A percentile compares a stretch with the other conserved stretches of the same genome.
These are phyloP conservation scores for Venturiaceae sp. DNA, from an alignment of 2,329 filamentous ascomycete species.

Conservation along the genomic window DNA sequence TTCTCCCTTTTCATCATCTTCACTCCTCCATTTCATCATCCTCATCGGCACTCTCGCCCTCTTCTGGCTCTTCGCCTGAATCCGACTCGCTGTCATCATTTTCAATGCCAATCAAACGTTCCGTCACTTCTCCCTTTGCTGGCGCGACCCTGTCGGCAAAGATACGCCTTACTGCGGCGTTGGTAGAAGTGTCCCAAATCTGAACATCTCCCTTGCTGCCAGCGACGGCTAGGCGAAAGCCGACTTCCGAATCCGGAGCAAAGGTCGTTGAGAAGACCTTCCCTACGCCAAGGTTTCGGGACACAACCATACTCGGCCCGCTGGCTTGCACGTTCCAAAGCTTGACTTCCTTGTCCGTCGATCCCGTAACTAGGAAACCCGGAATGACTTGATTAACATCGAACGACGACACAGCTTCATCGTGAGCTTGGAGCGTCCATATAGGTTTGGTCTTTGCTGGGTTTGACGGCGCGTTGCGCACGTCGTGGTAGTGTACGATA, in stretches of 20 bases:
- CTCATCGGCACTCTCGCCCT: conserved; percentile 17
- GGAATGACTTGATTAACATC: conserved; percentile 85
- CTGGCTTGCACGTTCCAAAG: conserved; percentile 81
- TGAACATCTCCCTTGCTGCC: conserved; percentile 89
- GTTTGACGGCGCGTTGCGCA: conserved; percentile 62
- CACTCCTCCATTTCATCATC: conserved; percentile 20
- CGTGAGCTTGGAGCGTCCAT: conserved; percentile 94
- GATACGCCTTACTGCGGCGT: conserved; percentile 70
- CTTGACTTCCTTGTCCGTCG: conserved; percentile 91
- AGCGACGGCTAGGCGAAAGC: conserved; percentile 85
- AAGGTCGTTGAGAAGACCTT: conserved; percentile 90
- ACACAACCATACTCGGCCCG: conserved; percentile 83
- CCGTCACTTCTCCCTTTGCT: conserved; percentile 46
- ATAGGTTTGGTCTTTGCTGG: conserved; percentile 72
- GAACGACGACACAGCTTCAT: conserved; percentile 83
- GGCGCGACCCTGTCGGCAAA: conserved; percentile 59
- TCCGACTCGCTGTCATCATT: conserved; percentile 56
- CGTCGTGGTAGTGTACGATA: conserved; percentile 85
- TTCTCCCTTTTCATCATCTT: neutral
- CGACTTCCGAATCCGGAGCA: conserved; percentile 81
- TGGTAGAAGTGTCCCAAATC: conserved; percentile 95
- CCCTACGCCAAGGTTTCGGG: conserved; percentile 84
- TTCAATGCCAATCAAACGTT: conserved; percentile 67
- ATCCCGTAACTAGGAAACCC: conserved; percentile 87
- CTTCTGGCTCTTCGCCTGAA: conserved; percentile 46